Base-by-base conservation (phyloP, 2,329 filamentous ascomycete species). In the Dactylellina parvicollis region DNA sequence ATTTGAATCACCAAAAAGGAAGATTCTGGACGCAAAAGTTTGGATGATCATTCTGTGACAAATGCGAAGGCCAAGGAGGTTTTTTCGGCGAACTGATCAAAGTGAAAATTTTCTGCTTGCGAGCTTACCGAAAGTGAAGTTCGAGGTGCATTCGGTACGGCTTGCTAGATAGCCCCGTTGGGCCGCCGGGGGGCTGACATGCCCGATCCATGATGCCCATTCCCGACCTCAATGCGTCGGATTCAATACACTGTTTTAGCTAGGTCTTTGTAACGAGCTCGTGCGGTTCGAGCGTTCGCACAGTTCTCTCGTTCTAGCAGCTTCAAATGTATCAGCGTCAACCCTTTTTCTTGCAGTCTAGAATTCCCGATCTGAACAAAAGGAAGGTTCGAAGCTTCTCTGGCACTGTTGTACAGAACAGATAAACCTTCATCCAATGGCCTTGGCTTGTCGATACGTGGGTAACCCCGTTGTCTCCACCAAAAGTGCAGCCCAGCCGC, bases 201-300 rank as follows among this genome's bases (percentile, higher is more conserved):
- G 61, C 44, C 44, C 44, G 36, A 59, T 30, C 52, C 32, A 67
- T 49, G 42, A 50, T 30, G 38, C 18, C 52, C 42, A 69, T 69
- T 69, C 54, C 64, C 46, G 54, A 46, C 26, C 54, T 38, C 46
- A 42, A 59, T 57, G 52, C 60, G 38, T 73, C 67, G 67, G 67
- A 47, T 65, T 73, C 67, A 55, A 30, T 59, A 20, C 14, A 73
- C 59, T 32, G 54, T 65, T 65, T 73, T 44, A 36, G 66, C 57
- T 30, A 62, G 49, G 59, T 40, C 24, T 44, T 30, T 38, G 40
- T 28, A 62, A 40, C 36, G 49, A 49, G 56, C 50, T 57, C 60
- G 61, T 18, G 14, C 10, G 1, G 55, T 9, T 44, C 12, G 10
- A 8, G 40, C 56, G 24, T 26, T 12, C 12, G 16, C 24, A 8